Evolutionary conservation across 352 stramenopile genomes (phyloP).

Genomic region (Globisporangium radiosum): DNA sequence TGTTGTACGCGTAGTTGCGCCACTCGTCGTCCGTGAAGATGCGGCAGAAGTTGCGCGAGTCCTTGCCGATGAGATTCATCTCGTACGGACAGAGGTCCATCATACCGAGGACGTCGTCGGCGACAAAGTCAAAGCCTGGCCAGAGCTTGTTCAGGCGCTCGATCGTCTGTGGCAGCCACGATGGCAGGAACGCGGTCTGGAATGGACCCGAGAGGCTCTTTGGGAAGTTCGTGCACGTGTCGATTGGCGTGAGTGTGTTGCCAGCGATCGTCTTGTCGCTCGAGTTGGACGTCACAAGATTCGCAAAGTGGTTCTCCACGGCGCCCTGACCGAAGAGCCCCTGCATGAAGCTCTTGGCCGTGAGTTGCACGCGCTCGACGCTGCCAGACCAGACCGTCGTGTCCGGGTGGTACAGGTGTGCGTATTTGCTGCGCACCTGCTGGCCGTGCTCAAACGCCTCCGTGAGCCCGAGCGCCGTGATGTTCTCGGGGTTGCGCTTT

Average conservation of each 20-base stretch:
- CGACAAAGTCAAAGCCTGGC: constrained; percentile 28
- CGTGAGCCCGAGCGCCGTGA: constrained; percentile 33
- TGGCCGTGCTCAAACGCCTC: constrained; percentile 36
- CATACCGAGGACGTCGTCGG: constrained; percentile 27
- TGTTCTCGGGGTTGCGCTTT: constrained; percentile 43
- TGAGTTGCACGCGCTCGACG: constrained; percentile 44
- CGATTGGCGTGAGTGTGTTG: constrained; percentile 48
- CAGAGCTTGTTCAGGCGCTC: constrained; percentile 30
- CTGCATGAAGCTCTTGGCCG: constrained; percentile 41
- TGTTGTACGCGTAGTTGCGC: constrained; percentile 44
- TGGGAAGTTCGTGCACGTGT: constrained; percentile 40
- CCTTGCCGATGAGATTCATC: constrained; percentile 37
- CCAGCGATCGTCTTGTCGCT: constrained; percentile 30
- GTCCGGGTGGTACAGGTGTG: constrained; percentile 30
- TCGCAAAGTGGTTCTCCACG: constrained; percentile 19
- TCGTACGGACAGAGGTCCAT: constrained; percentile 63
- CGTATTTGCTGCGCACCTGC: constrained; percentile 31
- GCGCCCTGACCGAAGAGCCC: constrained; percentile 33
- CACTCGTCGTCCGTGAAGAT: constrained; percentile 55
- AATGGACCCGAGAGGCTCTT: constrained; percentile 23
- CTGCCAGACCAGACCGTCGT: constrained; percentile 39
- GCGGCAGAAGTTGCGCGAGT: constrained; percentile 30
- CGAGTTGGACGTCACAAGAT: constrained; percentile 29
- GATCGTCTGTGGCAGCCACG: constrained; percentile 6
- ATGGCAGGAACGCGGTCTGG: constrained; percentile 6